Percentiles rank a stretch among this genome's conserved stretches.
Evolutionary conservation across 2,329 filamentous ascomycete species (phyloP).

Genomic region (Penicillium frequentans): DNA sequence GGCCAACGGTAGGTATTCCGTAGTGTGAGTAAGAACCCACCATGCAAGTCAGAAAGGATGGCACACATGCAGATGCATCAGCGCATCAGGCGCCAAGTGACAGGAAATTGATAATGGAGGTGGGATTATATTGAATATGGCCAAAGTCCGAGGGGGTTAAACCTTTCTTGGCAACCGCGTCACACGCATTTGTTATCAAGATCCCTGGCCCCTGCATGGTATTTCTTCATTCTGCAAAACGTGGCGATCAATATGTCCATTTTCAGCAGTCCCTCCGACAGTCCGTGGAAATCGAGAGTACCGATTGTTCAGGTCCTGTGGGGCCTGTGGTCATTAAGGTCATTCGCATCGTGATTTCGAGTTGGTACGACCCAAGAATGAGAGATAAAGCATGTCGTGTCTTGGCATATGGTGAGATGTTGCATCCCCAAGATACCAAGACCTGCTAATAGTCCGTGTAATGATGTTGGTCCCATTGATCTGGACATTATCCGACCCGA

Average conservation of each 20-base stretch:
- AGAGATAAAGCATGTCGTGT: slow-evolving; percentile 5
- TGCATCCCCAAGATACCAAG: slow-evolving; percentile 20
- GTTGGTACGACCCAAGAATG: slow-evolving; percentile 18
- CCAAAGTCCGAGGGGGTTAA: background rate
- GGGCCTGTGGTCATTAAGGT: slow-evolving; percentile 7
- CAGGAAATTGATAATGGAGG: background rate
- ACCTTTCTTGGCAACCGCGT: background rate
- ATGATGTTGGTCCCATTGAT: background rate
- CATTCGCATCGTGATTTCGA: slow-evolving; percentile 4
- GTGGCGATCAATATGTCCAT: background rate
- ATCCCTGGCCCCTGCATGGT: background rate
- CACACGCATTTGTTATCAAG: background rate
- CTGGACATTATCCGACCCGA: background rate
- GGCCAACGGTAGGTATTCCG: background rate
- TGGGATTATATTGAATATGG: background rate
- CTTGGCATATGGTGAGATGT: slow-evolving; percentile 24
- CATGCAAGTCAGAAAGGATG: background rate
- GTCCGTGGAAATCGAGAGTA: background rate
- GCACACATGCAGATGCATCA: background rate
- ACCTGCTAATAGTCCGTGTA: slow-evolving; percentile 1
- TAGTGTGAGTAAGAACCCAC: background rate
- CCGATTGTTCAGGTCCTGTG: background rate
- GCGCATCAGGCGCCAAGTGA: background rate
- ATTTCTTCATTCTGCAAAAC: background rate
- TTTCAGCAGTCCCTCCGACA: background rate